Base-by-base conservation (phyloP, 176 grass and related monocot species). In the Eleusine coracana region DNA sequence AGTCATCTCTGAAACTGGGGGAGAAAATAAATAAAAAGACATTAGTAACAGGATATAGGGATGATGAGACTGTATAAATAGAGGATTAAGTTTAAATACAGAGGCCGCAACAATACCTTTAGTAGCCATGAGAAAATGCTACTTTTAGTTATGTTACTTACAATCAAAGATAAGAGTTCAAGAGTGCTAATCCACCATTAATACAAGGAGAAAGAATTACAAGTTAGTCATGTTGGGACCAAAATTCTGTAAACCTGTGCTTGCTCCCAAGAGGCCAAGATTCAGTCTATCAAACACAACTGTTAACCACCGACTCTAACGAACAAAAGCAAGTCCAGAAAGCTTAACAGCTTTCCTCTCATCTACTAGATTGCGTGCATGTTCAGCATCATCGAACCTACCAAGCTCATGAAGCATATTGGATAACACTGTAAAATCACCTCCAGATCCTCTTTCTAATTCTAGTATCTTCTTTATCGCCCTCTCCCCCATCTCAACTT, bases 401-500 rank as follows among this genome's bases (percentile, higher is more conserved):
- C 87, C 85, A 49, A 73, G 74, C 64, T 94, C 89, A 68, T 51
- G 80, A 20, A 94, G 78, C 79, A 92, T 89, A 77, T 94, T 94
- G 31, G 89, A 92, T 63, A 92, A 71, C 5, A 94, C 84, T 2
- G 79, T 85, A 77, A 92, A 89, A 84, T 94, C 89, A 59, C 84
- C 78, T 50, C 92, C 87, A 17, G 83, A 87, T 44, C 78, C 87
- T 55, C 70, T 80, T 70, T 91, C 84, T 31, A 94, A 77, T 16
- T 82, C 75, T 27, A 83, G 11, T 80, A 94, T 92, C 78, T 81
- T 92, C 82, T 87, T 85, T 76, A 94, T 83, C 13, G 85, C 87
- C 87, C 84, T 92, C 82, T 91, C 15, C 46, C 87, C 92, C 68
- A 92, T 87, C 74, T 89, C 87, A 55, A 92, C 82, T 77, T 92